Evolutionary conservation across 768 basidiomycete species (phyloP), one percentile per base, ranked within the genome.

Genomic region (Rhodosporidiobolus odoratus): DNA sequence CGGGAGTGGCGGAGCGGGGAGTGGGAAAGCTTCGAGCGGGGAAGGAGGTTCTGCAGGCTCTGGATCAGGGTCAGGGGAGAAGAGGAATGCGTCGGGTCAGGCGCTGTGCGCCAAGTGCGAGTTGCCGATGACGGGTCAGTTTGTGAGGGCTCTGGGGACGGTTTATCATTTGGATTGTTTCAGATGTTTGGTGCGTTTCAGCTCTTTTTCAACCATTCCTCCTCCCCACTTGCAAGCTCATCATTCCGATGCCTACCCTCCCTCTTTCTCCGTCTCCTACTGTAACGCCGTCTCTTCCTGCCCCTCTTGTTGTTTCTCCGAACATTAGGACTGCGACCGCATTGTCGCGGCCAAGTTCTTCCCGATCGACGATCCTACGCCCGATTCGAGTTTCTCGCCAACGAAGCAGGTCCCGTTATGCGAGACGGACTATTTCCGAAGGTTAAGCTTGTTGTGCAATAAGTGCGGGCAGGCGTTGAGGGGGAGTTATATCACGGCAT

Each of bases 321-420:
- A 58, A 69, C 27, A 1, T 15, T 78, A 97, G 95, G 96, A 99
- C 79, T 99, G 96, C 78, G 89, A 91, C 75, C 88, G 89, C 77
- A 90, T 97, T 57, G 96, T 99, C 52, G 96, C 96, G 37, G 90
- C 90, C 70, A 99, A 98, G 80, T 99, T 99, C 83, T 99, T 99
- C 80, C 95, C 96, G 27, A 91, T 98, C 76, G 95, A 98, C 77
- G 91, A 92, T 2, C 84, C 87, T 56, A 58, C 66, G 23, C 87
- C 89, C 71, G 5, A 25, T 3, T 40, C 57, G 3, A 1, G 7
- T n/a, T 40, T n/a, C n/a, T 10, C 56, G 30, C 35, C 56, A 21
- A 23, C 56, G 23, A 34, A 34, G 37, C 93, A 92, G 76, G 87
- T 89, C 71, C 95, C 96, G 37, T 85, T 99, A n/a, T 99, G 96